Percentiles rank a stretch among this genome's conserved stretches.
Evolutionary conservation across 495 filamentous ascomycete species (phyloP).

Genomic region (Parathielavia appendiculata): DNA sequence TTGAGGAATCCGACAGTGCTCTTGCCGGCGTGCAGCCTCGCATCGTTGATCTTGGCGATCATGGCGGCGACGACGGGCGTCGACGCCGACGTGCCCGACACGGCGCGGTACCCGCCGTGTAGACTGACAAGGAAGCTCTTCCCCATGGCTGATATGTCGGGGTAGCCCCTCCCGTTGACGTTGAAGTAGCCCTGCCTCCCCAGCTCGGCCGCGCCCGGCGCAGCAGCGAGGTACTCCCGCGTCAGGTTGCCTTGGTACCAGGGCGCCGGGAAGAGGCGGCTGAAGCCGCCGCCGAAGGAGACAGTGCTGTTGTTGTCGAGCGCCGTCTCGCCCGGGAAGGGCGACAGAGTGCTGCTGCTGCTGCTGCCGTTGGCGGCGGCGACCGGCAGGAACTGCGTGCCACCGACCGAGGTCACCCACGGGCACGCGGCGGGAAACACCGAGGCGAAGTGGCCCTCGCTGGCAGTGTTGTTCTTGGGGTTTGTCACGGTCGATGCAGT

Average conservation of each 20-base stretch:
- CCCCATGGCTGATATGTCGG: too few species aligned
- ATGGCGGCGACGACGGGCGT: too few species aligned
- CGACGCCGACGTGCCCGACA: slow-evolving; percentile 8
- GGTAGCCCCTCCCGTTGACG: too few species aligned
- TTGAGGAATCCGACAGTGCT: slow-evolving; percentile 50
- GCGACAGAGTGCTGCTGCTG: neutral
- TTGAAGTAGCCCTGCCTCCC: slow-evolving; percentile 38
- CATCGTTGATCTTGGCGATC: slow-evolving; percentile 42
- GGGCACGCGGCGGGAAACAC: slow-evolving; percentile 41
- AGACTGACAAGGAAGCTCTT: too few species aligned
- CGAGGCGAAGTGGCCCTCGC: neutral
- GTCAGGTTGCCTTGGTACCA: neutral
- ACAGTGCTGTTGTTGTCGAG: slow-evolving; percentile 20
- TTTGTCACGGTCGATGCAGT: slow-evolving; percentile 15
- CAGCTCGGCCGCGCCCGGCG: slow-evolving; percentile 10
- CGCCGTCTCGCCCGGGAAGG: slow-evolving; percentile 21
- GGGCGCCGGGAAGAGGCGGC: slow-evolving; percentile 34
- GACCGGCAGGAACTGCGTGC: slow-evolving; percentile 28
- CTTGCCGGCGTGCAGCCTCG: slow-evolving; percentile 45
- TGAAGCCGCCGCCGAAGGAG: slow-evolving; percentile 46
- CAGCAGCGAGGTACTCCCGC: too few species aligned
- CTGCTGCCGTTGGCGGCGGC: too few species aligned
- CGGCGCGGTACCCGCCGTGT: slow-evolving; percentile 7
- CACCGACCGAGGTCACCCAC: slow-evolving; percentile 44
- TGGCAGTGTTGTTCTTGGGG: slow-evolving; percentile 12